A percentile compares a stretch with the other conserved stretches of the same genome.
These are phyloP conservation scores for Metschnikowia borealis DNA, from an alignment of 805 yeast genomes.

Conservation along the genomic window DNA sequence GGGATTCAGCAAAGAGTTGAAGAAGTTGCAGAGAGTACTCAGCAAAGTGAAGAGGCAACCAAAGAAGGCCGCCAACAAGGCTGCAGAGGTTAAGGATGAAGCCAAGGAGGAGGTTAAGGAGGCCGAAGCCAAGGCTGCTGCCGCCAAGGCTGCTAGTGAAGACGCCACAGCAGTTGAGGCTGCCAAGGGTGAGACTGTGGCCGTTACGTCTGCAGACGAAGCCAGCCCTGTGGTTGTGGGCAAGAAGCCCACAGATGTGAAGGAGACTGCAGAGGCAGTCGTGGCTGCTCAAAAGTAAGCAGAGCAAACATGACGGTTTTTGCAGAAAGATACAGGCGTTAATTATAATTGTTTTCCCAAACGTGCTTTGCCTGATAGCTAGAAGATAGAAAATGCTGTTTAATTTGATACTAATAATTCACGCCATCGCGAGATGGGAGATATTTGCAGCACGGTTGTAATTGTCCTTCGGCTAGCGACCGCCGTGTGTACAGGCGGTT, in stretches of 20 bases:
- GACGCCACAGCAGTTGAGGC: not conserved
- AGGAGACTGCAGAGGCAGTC: not conserved
- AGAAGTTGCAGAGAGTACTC: conserved; percentile 2
- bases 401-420: not conserved
- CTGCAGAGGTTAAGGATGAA: not conserved
- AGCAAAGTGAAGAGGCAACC: conserved; percentile 1
- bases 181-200: not conserved
- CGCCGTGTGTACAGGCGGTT: not conserved
- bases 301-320: not conserved
- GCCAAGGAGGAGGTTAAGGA: not conserved
- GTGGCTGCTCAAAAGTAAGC: not conserved
- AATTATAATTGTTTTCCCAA: not conserved
- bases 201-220: not conserved
- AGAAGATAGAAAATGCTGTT: conserved; percentile 1
- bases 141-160: not conserved
- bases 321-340: not conserved
- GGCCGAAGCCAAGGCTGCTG: not conserved
- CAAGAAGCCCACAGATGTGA: not conserved
- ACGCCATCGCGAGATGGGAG: not conserved
- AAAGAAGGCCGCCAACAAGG: not conserved
- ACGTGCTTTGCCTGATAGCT: not conserved
- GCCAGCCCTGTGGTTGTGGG: not conserved
- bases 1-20: not conserved
- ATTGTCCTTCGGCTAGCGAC: not conserved
- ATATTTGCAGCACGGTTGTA: not conserved